A percentile compares a stretch with the other conserved stretches of the same genome.
phyloP scores from a whole-genome alignment of 495 filamentous ascomycete species.

The Tetracladium setigerum region DNA sequence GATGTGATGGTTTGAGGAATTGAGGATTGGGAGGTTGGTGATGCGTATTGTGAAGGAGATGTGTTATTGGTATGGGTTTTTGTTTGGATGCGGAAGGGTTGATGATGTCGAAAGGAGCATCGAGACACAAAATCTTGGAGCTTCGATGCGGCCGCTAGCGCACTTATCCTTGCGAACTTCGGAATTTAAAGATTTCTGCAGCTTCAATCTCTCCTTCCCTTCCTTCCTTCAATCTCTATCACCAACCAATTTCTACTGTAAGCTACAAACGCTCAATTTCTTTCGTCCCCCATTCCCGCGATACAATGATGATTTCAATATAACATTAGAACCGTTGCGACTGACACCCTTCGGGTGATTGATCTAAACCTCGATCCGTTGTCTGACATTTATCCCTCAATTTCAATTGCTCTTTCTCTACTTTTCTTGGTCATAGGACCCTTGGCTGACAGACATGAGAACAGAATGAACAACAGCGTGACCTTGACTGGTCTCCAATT shows the following conservation, averaged over 20 bases:
- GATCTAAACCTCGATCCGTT: constrained; percentile 51
- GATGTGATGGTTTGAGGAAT: not conserved
- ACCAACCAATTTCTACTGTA: not conserved
- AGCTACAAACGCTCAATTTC: constrained; percentile 7
- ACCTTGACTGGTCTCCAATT: constrained; percentile 32
- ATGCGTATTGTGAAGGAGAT: not conserved
- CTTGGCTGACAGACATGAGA: constrained; percentile 15
- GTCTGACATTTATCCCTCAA: constrained; percentile 22
- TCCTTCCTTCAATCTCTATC: not conserved
- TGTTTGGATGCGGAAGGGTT: constrained; percentile 1
- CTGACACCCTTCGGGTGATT: constrained; percentile 61
- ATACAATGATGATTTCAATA: constrained; percentile 38
- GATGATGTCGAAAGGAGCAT: not conserved
- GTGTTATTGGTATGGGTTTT: constrained; percentile 4
- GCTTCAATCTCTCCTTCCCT: too few relatives aligned
- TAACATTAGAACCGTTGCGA: constrained; percentile 87
- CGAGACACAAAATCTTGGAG: constrained; percentile 4
- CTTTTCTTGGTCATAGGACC: constrained; percentile 1
- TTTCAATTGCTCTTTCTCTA: constrained; percentile 4
- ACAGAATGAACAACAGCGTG: constrained; percentile 29
- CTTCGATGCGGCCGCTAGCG: constrained; percentile 17
- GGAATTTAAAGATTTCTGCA: constrained; percentile 4
- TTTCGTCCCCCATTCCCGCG: not conserved
- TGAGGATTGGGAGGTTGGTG: not conserved
- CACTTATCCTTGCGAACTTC: not conserved